Evolutionary conservation across 2,329 filamentous ascomycete genomes (phyloP).

Genomic region (Sclerotinia borealis): DNA sequence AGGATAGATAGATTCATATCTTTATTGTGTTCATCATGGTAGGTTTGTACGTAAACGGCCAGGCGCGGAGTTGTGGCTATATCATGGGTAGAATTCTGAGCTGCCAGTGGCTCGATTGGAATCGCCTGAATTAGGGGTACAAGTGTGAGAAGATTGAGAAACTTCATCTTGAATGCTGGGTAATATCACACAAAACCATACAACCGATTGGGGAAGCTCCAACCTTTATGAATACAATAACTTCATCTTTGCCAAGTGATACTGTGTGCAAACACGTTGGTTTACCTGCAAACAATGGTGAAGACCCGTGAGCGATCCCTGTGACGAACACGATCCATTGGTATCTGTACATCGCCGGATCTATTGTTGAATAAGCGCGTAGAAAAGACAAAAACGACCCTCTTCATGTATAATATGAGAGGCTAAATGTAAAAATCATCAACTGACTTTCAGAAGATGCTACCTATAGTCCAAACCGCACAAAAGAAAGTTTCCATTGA

Average conservation of each 20-base stretch:
- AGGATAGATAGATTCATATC: conserved; percentile 9
- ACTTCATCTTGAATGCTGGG: not conserved
- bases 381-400: not conserved
- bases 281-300: not conserved
- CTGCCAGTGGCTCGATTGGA: not conserved
- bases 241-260: not conserved
- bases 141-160: not conserved
- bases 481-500: not conserved
- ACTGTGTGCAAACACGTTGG: not conserved
- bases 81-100: not conserved
- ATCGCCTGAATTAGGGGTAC: conserved; percentile 7
- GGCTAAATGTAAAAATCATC: not conserved
- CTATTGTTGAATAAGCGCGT: not conserved
- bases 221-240: not conserved
- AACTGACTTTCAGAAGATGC: not conserved
- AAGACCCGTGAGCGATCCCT: conserved; percentile 1
- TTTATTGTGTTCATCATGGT: not conserved
- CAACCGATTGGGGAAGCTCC: not conserved
- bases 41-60: conserved; percentile 11
- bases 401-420: not conserved
- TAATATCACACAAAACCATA: not conserved
- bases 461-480: not conserved
- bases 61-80: conserved; percentile 5
- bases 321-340: not conserved
- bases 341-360: not conserved